phyloP scores from a whole-genome alignment of 192 early-diverging fungal species.

The Coemansia sp. region DNA sequence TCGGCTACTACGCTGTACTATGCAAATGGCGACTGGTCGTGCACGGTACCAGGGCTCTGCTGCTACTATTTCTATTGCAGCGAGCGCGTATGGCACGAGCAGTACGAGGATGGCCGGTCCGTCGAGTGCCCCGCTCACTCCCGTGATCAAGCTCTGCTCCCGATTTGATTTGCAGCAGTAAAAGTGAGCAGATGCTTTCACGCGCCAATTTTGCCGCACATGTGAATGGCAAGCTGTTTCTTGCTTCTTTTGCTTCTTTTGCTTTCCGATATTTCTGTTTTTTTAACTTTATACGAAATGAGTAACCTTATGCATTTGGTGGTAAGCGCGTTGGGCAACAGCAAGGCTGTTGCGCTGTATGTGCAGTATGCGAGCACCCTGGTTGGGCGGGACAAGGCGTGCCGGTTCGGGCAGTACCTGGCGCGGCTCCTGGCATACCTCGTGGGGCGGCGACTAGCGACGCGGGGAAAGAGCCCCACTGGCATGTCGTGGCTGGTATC shows the following conservation, averaged over 20 bases:
- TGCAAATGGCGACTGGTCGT: constrained; percentile 52
- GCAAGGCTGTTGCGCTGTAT: constrained; percentile 29
- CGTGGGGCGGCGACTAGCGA: constrained; percentile 16
- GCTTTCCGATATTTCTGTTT: neutral
- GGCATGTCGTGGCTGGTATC: constrained; percentile 28
- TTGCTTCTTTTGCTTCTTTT: neutral
- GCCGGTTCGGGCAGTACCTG: constrained; percentile 86
- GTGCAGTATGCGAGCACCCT: constrained; percentile 66
- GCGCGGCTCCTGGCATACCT: constrained; percentile 73
- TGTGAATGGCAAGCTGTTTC: neutral
- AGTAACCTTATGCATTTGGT: constrained; percentile 5
- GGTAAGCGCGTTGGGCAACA: constrained; percentile 16
- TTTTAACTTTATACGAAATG: neutral
- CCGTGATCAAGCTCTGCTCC: too few relatives aligned
- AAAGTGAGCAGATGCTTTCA: too few relatives aligned
- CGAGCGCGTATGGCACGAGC: constrained; percentile 48
- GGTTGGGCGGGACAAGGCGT: constrained; percentile 76
- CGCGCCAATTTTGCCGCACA: too few relatives aligned
- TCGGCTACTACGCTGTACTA: constrained; percentile 41
- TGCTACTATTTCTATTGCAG: constrained; percentile 40
- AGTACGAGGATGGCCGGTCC: constrained; percentile 5
- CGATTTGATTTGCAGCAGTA: too few relatives aligned
- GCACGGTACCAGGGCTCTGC: constrained; percentile 7
- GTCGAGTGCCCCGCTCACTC: neutral
- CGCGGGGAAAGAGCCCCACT: constrained; percentile 15